These are phyloP conservation scores for Gossypium aridum DNA, from an alignment of 441 rosid genomes.

Conservation along the genomic window DNA sequence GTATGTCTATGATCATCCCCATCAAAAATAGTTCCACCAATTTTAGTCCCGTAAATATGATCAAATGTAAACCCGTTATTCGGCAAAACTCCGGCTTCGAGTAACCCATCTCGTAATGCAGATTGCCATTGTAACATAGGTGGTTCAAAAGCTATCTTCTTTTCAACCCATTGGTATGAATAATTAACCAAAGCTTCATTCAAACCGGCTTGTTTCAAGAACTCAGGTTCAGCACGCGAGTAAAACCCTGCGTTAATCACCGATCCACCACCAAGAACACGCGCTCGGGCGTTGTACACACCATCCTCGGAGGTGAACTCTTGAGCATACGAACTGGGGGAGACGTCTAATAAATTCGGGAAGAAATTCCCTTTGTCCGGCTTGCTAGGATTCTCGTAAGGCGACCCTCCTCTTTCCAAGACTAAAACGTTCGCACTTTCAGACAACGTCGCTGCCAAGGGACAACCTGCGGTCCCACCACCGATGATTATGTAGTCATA, in stretches of 20 bases:
- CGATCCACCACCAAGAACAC: slow-evolving; percentile 59
- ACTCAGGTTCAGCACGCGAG: slow-evolving; percentile 35
- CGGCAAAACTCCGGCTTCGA: slow-evolving; percentile 44
- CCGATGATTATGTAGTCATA: slow-evolving; percentile 53
- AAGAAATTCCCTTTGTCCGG: slow-evolving; percentile 33
- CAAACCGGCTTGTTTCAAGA: slow-evolving; percentile 33
- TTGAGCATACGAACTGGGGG: slow-evolving; percentile 39
- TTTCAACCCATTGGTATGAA: slow-evolving; percentile 54
- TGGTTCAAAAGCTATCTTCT: slow-evolving; percentile 41
- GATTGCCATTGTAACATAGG: slow-evolving; percentile 45
- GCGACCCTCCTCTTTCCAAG: slow-evolving; percentile 52
- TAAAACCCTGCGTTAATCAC: slow-evolving; percentile 56
- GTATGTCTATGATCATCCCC: slow-evolving; percentile 31
- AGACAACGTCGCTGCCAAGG: slow-evolving; percentile 51
- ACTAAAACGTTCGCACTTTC: slow-evolving; percentile 38
- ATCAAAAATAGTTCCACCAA: slow-evolving; percentile 41
- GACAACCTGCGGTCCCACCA: slow-evolving; percentile 59
- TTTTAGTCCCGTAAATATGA: slow-evolving; percentile 35
- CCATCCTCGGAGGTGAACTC: slow-evolving; percentile 51
- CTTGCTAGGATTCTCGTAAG: slow-evolving; percentile 31
- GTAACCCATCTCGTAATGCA: slow-evolving; percentile 44
- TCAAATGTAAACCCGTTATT: slow-evolving; percentile 35
- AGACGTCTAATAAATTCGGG: slow-evolving; percentile 22
- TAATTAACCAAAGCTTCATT: slow-evolving; percentile 26
- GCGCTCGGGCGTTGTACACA: slow-evolving; percentile 46